A percentile compares a stretch with the other conserved stretches of the same genome.
Evolutionary conservation across 768 basidiomycete species (phyloP).

Genomic region (Fomitopsis pulvina): DNA sequence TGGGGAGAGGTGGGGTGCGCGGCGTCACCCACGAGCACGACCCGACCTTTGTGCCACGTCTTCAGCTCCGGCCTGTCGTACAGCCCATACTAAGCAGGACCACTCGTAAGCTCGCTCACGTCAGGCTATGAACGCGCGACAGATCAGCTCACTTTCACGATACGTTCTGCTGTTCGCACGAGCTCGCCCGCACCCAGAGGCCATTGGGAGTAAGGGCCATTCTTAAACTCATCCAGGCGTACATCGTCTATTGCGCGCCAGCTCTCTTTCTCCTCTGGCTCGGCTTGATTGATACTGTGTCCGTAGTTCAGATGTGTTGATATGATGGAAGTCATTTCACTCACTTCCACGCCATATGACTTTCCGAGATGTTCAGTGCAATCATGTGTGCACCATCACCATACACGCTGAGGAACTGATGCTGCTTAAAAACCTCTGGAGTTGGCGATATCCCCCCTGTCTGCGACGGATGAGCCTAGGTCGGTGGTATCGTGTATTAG

Average conservation of each 20-base stretch:
- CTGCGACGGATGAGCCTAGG: too few species aligned
- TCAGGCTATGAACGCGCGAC: too few species aligned
- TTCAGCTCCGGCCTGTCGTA: slow-evolving; percentile 36
- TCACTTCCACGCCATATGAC: slow-evolving; percentile 31
- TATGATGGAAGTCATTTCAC: too few species aligned
- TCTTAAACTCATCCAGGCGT: slow-evolving; percentile 17
- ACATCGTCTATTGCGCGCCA: slow-evolving; percentile 33
- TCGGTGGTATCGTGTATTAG: background rate
- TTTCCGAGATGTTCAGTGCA: slow-evolving; percentile 3
- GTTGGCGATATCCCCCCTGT: slow-evolving; percentile 28
- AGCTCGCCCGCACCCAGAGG: slow-evolving; percentile 21
- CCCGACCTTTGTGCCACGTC: slow-evolving; percentile 35
- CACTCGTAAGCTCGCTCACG: too few species aligned
- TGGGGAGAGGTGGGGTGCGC: slow-evolving; percentile 40
- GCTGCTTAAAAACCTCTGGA: slow-evolving; percentile 11
- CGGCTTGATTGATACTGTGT: slow-evolving; percentile 27
- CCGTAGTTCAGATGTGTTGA: background rate
- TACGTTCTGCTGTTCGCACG: slow-evolving; percentile 15
- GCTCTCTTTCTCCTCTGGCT: slow-evolving; percentile 32
- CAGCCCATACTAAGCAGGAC: slow-evolving; percentile 32
- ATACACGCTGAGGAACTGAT: slow-evolving; percentile 30
- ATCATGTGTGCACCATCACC: slow-evolving; percentile 33
- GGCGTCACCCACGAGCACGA: slow-evolving; percentile 37
- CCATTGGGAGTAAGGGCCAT: slow-evolving; percentile 17
- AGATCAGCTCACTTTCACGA: slow-evolving; percentile 23